Evolutionary conservation across 768 basidiomycete genomes (phyloP), one percentile per base, ranked within the genome.

Genomic region (Trametes gibbosa): DNA sequence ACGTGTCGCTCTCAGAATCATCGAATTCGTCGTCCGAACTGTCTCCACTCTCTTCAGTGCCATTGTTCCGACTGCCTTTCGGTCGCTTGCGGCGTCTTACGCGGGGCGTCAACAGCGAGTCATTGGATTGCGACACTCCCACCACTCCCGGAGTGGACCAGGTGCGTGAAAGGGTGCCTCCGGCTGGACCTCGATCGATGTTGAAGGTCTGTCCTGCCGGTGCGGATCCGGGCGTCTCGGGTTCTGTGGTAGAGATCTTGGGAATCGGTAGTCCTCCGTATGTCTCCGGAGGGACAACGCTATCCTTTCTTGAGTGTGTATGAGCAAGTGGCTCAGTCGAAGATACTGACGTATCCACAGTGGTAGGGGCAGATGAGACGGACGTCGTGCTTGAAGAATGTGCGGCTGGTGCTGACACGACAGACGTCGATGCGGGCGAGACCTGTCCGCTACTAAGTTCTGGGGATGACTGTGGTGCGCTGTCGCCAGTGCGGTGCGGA

Each of bases 241-340:
- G 79, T 3, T 69, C 77, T 6, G 79, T 78, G 1, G 81, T 84
- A 5, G 81, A 79, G 58, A 86, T 85, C 8, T 68, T 73, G 16
- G 85, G 85, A 49, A 87, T 82, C 0, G 79, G 74, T 25, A 80
- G 64, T 0, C 77, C 77, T 14, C 72, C 76, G 37, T 76, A 80
- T 1, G 76, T 72, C 5, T 55, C 34, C 8, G 63, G 47, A 3
- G 50, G 45, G 10, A 51, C 34, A 17, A 56, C 53, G 32, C 59
- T 62, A n/a, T 66, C 56, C 49, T 61, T 60, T n/a, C 61, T 58
- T 6, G 45, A 32, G 27, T 63, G 48, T 6, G 24, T 52, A 3
- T 41, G 27, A n/a, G 49, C 40, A 3, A 54, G 42, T 1, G 40
- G 37, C 29, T 32, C 29, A 1, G 59, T 46, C 2, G 58, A 6